Evolutionary conservation across 345 rosid species (phyloP), one percentile per base, ranked within the genome.

Genomic region (Noccaea bulbosa): DNA sequence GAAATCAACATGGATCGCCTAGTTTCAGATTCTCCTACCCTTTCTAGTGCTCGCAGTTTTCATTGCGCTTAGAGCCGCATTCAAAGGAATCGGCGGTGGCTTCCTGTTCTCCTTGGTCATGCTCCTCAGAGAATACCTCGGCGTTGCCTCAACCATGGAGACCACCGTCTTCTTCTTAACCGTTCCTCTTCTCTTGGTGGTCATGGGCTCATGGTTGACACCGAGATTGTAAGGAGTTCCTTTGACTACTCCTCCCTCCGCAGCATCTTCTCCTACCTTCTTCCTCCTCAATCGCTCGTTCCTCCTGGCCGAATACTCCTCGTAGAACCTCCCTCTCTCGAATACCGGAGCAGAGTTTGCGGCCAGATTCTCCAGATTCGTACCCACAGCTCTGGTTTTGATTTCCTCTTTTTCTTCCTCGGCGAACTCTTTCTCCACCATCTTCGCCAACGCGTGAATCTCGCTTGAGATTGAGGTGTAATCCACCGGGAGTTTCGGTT

Each of bases 241-340:
- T 76, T 33, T 69, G 76, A 15, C 33, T 1, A 14, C 5, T 10
- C 43, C 43, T 10, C 43, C 43, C 43, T 39, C 5, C 6, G 8
- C n/a, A n/a, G 41, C 38, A 62, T 11, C 69, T 11, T 35, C 92
- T 7, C 76, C 82, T 20, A 80, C 71, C 67, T 65, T 85, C 83
- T 85, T 94, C 77, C 86, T 80, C 77, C 48, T 86, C 79, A 94
- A 79, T 77, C 88, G 67, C 83, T 94, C 99, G 67, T 88, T 91
- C 74, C 99, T 87, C 73, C 84, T 80, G 0, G 91, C 97, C 0
- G 96, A 78, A 68, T 94, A 94, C 78, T 78, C 87, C 1, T 91
- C 97, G 38, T 94, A 94, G 38, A 88, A 86, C 72, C 88, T 86
- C 20, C 99, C 99, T 62, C 99, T 86, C 81, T 86, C 87, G 58